phyloP scores from a whole-genome alignment of 148 eudicot species.

The Bassia scoparia region DNA sequence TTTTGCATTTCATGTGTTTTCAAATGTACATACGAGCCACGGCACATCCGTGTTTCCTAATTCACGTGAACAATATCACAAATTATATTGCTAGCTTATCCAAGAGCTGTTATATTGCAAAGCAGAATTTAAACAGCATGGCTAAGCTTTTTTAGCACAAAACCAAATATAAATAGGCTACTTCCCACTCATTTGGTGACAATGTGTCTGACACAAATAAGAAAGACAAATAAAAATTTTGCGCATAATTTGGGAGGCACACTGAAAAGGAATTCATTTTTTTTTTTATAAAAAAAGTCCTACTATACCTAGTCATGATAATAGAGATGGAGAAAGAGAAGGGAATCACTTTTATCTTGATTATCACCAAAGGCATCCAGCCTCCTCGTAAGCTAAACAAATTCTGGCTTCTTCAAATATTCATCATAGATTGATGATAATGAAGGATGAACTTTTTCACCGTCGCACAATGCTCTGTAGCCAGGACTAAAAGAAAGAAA shows the following conservation, averaged over 20 bases:
- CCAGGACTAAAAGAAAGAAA: neutral
- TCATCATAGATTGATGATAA: constrained; percentile 64
- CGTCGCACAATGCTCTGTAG: too few species aligned
- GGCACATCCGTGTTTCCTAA: neutral
- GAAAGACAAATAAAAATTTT: constrained; percentile 8
- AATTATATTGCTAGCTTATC: neutral
- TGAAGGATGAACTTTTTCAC: neutral
- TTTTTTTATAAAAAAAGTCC: too few species aligned
- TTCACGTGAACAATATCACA: neutral
- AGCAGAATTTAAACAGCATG: constrained; percentile 4
- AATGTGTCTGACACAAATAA: constrained; percentile 56
- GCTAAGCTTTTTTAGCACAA: constrained; percentile 80
- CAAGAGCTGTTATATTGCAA: neutral
- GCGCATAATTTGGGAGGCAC: neutral
- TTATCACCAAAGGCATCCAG: constrained; percentile 95
- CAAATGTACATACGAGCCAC: too few species aligned
- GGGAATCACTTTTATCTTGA: constrained; percentile 63
- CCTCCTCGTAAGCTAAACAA: constrained; percentile 78
- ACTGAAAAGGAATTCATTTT: too few species aligned
- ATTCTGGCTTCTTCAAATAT: constrained; percentile 80
- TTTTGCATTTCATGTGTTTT: neutral
- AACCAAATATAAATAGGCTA: constrained; percentile 75
- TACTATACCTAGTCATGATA: neutral
- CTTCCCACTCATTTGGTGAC: constrained; percentile 95
- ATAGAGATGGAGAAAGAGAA: neutral